Evolutionary conservation across 1,139 yeast genomes (phyloP).

Genomic region (Kodamaea sp.): DNA sequence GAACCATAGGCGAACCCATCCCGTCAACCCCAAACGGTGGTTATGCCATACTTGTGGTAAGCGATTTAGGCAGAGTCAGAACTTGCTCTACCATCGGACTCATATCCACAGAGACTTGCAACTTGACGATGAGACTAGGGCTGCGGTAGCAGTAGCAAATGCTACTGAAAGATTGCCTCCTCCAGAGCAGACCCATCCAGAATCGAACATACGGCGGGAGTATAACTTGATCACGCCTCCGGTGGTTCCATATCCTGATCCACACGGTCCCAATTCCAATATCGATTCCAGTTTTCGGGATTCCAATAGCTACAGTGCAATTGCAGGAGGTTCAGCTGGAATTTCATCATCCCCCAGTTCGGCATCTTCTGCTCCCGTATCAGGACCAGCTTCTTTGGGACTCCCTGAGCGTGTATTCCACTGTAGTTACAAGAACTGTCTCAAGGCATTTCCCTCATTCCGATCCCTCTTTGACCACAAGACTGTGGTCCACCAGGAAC

Average conservation of each 20-base stretch:
- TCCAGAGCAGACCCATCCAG: conserved; percentile 1
- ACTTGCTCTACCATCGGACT: conserved; percentile 15
- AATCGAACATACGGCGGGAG: too few species aligned
- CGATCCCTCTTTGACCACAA: conserved; percentile 13
- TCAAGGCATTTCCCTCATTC: conserved; percentile 14
- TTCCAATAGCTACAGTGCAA: too few species aligned
- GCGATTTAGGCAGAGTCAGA: conserved; percentile 15
- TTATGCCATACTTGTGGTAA: conserved; percentile 15
- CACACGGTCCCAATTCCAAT: too few species aligned
- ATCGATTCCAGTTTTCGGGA: too few species aligned
- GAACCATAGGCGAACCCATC: conserved; percentile 14
- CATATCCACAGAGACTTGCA: conserved; percentile 15
- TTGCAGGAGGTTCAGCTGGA: too few species aligned
- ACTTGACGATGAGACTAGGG: conserved; percentile 3
- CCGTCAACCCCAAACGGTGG: conserved; percentile 13
- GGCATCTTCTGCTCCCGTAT: neutral
- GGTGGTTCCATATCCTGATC: neutral
- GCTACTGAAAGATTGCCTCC: conserved; percentile 3
- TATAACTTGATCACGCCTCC: too few species aligned
- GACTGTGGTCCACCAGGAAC: conserved; percentile 8
- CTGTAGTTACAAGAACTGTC: conserved; percentile 14
- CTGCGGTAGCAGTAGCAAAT: conserved; percentile 3
- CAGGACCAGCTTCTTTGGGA: neutral
- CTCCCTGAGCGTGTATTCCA: conserved; percentile 17
- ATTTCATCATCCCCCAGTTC: neutral